A percentile compares a stretch with the other conserved stretches of the same genome.
Evolutionary conservation across 108 stramenopile genomes (phyloP).

Genomic region (Nannochloropsis salina): DNA sequence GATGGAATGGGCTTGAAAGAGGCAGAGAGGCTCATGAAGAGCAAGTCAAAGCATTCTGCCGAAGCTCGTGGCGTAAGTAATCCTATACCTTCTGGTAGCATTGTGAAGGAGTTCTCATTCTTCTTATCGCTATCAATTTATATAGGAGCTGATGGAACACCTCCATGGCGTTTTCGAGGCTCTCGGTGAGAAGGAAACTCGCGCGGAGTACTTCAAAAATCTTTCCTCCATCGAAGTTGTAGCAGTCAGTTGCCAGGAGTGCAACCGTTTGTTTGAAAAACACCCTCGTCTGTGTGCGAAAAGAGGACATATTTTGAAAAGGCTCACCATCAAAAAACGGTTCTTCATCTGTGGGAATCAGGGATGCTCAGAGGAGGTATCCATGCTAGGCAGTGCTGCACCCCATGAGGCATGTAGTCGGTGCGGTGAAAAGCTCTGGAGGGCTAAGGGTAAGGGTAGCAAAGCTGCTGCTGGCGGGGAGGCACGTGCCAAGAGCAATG

Average conservation of each 20-base stretch:
- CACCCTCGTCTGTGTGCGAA: background rate
- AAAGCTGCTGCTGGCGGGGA: background rate
- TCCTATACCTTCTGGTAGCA: background rate
- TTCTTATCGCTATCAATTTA: background rate
- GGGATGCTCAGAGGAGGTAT: background rate
- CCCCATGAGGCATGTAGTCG: slow-evolving; percentile 1
- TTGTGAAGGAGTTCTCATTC: background rate
- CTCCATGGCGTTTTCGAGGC: background rate
- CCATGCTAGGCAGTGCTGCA: background rate
- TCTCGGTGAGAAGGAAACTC: slow-evolving; percentile 2
- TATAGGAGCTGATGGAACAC: background rate
- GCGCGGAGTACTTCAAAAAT: background rate
- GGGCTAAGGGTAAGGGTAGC: background rate
- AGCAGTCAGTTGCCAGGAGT: background rate
- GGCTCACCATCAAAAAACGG: background rate
- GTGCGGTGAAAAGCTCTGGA: background rate
- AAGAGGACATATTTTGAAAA: background rate
- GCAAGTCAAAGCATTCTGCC: slow-evolving; percentile 5
- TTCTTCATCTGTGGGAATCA: background rate
- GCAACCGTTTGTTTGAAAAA: background rate
- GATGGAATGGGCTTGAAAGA: background rate
- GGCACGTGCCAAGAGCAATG: background rate
- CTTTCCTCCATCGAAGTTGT: background rate
- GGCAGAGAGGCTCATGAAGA: slow-evolving; percentile 2
- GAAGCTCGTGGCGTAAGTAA: slow-evolving; percentile 19